Evolutionary conservation across 208 protist genomes (phyloP), one percentile per base, ranked within the genome.

Genomic region (Leishmania tropica): DNA sequence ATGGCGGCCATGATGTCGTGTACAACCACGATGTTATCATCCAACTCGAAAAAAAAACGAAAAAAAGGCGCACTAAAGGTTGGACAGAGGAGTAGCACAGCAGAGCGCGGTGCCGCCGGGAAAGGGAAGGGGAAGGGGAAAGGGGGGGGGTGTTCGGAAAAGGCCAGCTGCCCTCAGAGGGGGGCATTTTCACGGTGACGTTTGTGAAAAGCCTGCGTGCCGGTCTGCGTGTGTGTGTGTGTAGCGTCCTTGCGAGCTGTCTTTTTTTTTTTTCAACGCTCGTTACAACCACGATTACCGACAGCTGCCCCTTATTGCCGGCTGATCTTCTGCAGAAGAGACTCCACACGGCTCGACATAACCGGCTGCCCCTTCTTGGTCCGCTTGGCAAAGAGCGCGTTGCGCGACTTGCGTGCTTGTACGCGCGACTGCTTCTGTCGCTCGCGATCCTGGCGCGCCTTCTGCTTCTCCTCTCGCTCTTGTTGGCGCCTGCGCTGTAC

Each of bases 361-460:
- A 96, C 88, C 1, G 95, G 95, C 84, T 98, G 95, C 0, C 95
- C 95, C 35, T 87, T 91, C 24, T 86, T 87, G 13, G 93, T 98
- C 15, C 87, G 86, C 76, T 94, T 81, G 1, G 91, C 86, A 83
- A 92, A 95, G 45, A 95, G 79, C 1, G 88, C 87, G 74, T 89
- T 94, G 56, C 86, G 83, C 35, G 72, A 83, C 47, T 86, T 86
- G 4, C 95, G 79, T 17, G 90, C 88, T 64, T 92, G 76, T 47
- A 96, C 84, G 17, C 87, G 80, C 64, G 79, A 74, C 47, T 84
- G 71, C 80, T 94, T 95, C 58, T 89, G 83, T 56, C 62, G 62
- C 35, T 93, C 88, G 2, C 90, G 89, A 64, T 90, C 84, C 54
- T 86, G 83, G 0, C 84, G 88, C 13, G 81, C 89, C n/a, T 73